A percentile compares a stretch with the other conserved stretches of the same genome.
Conservation (phyloP, 1,284 basidiomycete genomes). For the Peniophora sp. region DNA sequence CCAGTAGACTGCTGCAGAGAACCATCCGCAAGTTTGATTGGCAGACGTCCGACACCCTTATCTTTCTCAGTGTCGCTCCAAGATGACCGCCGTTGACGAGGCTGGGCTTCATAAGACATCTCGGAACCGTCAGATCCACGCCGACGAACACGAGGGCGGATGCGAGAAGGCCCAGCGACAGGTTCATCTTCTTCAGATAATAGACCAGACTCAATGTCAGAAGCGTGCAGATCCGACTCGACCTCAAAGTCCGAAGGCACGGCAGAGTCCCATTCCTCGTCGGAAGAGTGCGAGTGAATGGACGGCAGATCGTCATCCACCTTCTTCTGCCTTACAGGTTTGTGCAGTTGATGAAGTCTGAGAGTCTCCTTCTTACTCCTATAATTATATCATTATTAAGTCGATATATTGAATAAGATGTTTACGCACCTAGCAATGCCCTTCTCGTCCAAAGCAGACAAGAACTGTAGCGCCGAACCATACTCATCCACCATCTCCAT, state of each 20-base stretch:
- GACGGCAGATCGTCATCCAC: constrained; percentile 56
- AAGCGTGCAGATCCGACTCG: constrained; percentile 16
- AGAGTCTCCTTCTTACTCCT: constrained; percentile 78
- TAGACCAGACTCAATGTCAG: constrained; percentile 22
- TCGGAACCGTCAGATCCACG: constrained; percentile 40
- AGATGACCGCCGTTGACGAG: constrained; percentile 41
- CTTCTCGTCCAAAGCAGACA: constrained; percentile 56
- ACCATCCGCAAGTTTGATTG: constrained; percentile 81
- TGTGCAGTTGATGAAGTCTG: constrained; percentile 53
- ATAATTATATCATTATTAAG: constrained; percentile 4
- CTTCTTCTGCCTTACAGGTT: constrained; percentile 39
- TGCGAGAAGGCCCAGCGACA: constrained; percentile 11
- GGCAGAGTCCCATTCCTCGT: constrained; percentile 50
- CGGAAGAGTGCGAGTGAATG: constrained; percentile 52
- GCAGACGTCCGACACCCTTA: constrained; percentile 60
- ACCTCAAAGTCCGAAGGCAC: constrained; percentile 17
- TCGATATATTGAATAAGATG: background rate
- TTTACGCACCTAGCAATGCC: constrained; percentile 60
- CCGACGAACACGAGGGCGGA: constrained; percentile 10
- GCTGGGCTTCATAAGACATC: constrained; percentile 60
- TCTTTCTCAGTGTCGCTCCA: constrained; percentile 36
- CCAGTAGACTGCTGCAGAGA: constrained; percentile 49
- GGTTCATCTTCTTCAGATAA: constrained; percentile 20
- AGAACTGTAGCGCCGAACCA: constrained; percentile 48
- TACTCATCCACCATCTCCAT: constrained; percentile 52